These are phyloP conservation scores for Ustilago shanxiensis DNA, from an alignment of 1,284 basidiomycete genomes.

Conservation along the genomic window DNA sequence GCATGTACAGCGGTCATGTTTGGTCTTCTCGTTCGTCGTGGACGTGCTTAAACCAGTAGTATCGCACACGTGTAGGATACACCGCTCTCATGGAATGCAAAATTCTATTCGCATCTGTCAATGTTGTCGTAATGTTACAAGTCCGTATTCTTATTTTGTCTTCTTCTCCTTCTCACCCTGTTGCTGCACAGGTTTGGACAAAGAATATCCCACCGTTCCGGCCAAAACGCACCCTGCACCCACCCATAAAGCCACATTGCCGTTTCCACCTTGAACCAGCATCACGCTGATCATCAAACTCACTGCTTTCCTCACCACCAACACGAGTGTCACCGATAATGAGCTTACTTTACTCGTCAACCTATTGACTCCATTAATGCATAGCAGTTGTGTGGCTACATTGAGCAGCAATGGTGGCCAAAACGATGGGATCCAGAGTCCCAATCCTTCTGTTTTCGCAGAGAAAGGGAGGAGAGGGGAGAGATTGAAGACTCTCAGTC, in stretches of 20 bases:
- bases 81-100: too few species aligned
- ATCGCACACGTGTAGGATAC: too few species aligned
- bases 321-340: conserved; percentile 86
- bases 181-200: conserved; percentile 15
- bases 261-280: conserved; percentile 71
- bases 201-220: conserved; percentile 78
- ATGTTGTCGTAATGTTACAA: not conserved
- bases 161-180: not conserved
- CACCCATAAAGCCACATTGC: conserved; percentile 49
- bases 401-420: conserved; percentile 79
- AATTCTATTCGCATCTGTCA: too few species aligned
- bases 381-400: conserved; percentile 86
- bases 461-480: conserved; percentile 27
- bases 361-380: conserved; percentile 89
- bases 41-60: conserved; percentile 34
- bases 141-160: not conserved
- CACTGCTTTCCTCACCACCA: conserved; percentile 89
- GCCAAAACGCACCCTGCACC: conserved; percentile 75
- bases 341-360: conserved; percentile 81
- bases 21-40: conserved; percentile 45
- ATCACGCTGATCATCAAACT: conserved; percentile 83
- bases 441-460: not conserved
- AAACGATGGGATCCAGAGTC: conserved; percentile 75
- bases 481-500: conserved; percentile 56
- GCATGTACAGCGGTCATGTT: conserved; percentile 64